Base-by-base conservation (phyloP, 306 rosid genomes). In the Mimosa bimucronata region DNA sequence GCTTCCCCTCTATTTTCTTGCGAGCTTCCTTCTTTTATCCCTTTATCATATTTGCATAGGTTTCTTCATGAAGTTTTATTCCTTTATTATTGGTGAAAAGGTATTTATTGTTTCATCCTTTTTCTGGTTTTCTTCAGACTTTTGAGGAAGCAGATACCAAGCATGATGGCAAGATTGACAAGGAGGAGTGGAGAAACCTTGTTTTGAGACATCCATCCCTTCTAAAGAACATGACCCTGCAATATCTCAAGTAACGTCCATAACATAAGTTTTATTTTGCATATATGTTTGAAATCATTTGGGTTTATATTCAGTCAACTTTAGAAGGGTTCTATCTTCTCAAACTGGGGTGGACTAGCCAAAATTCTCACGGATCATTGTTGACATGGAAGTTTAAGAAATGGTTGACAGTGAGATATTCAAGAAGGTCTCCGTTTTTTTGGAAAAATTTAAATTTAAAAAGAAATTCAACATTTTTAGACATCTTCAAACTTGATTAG, bases 111-210 rank as follows among this genome's bases (percentile, higher is more conserved):
- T 82, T 72, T 73, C 23, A 9, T 67, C 70, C 21, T 26, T 38
- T 30, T 57, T 81, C 62, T 76, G 61, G 75, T 50, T 46, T 52
- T 72, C 70, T 78, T 75, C 80, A 96, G 99, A 96, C 99, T 73
- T 96, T 96, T 66, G 99, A 96, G 86, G 99, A 96, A 90, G 99
- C 98, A 45, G 98, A 96, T 81, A 96, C 99, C 26, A 96, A 96
- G 87, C 98, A 93, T 80, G 99, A 96, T 38, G 99, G 99, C 68
- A 89, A 83, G 88, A 96, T 96, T 42, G 99, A 96, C 88, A 96
- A 96, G 88, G 99, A 96, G 83, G 98, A 96, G 86, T 96, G 99
- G 99, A 88, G 98, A 87, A 90, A 83, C 88, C 98, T 93, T 60
- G 99, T 96, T 64, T 55, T 89, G 88, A 92, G 94, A 19, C 98